Base-by-base conservation (phyloP, 805 yeast genomes). In the Kluyveromyces aestuarii region DNA sequence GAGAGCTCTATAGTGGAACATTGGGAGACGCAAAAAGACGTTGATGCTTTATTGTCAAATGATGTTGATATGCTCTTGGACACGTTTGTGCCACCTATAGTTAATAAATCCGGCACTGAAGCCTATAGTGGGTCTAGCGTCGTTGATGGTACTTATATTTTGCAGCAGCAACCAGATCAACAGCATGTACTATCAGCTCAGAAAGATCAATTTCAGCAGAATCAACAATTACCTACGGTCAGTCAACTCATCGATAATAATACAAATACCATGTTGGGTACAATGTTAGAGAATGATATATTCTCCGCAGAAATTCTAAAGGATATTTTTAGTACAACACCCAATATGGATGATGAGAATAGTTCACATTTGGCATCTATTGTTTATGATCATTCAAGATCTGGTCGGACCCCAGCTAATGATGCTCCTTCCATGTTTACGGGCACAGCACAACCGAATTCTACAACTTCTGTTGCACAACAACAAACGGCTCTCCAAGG, bases 1-100 rank as follows among this genome's bases (percentile, higher is more conserved):
- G 78, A 79, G 25, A 75, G 83, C 57, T 79, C 84, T 52, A 71
- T 78, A 11, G 76, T 75, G 57, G 81, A 79, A 48, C 64, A 59
- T 10, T 62, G 62, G 57, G 71, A 68, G 52, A 70, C 71, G 14
- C 58, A 55, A 33, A 36, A 33, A 10, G 36, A 35, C 18, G 16
- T 9, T 17, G 39, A 33, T 43, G 18, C 39, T 18, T n/a, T 43
- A 8, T 17, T 43, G 36, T 27, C 36, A 6, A 38, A 43, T 43
- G 45, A 43, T 33, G 18, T 43, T 19, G 38, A 30, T 33, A 27
- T 13, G 10, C 39, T 43, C 6, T 43, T 43, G 16, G 36, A 43
- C 36, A 27, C 45, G 8, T 30, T 43, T 25, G 36, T 11, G 35
- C 11, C 39, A 11, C 39, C 38, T 8, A 11, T 27, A 19, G 11